Conservation (phyloP, 176 grass and related monocot genomes). For the Carex cristatella region DNA sequence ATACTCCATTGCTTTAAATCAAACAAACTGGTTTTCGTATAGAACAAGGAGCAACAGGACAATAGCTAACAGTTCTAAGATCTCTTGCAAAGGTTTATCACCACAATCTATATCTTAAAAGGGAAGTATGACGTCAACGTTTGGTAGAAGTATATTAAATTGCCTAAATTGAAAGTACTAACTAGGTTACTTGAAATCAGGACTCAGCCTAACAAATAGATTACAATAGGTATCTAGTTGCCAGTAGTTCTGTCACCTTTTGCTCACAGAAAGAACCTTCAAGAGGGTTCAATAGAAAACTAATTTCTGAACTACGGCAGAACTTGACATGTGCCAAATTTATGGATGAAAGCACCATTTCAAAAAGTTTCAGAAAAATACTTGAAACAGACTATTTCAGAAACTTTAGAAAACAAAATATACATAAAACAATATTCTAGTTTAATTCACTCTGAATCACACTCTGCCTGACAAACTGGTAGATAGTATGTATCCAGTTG, state of each 20-base stretch:
- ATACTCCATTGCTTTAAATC: background rate
- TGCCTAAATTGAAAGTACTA: background rate
- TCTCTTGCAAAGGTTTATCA: background rate
- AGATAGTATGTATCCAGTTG: conserved; percentile 85
- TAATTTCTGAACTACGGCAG: background rate
- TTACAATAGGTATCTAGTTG: background rate
- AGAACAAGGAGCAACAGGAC: background rate
- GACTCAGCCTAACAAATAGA: background rate
- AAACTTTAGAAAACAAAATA: background rate
- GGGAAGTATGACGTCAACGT: background rate
- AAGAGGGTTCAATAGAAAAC: background rate
- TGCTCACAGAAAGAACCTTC: background rate
- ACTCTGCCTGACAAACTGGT: conserved; percentile 60
- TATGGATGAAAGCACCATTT: background rate
- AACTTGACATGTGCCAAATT: background rate
- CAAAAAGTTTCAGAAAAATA: background rate
- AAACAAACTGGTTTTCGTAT: background rate
- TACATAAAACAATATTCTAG: background rate
- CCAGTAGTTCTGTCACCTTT: background rate
- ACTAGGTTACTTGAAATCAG: background rate
- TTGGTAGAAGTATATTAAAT: background rate
- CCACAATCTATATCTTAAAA: background rate
- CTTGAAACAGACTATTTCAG: background rate
- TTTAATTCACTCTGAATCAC: conserved; percentile 38
- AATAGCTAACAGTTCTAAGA: background rate